Base-by-base conservation (phyloP, 1,284 basidiomycete genomes). In the Apiotrichum laibachii region DNA sequence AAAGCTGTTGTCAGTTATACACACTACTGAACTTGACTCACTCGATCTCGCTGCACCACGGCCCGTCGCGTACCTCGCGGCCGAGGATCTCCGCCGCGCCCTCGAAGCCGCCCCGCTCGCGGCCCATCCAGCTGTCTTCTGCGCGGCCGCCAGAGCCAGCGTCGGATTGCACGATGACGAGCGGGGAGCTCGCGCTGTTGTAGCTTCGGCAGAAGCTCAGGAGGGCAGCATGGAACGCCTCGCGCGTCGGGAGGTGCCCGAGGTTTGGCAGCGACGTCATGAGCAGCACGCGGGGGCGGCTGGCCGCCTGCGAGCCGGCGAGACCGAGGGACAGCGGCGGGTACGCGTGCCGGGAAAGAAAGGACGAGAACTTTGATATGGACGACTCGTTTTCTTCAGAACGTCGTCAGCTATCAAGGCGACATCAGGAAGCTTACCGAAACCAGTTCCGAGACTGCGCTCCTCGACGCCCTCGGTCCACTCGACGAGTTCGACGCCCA, bases 241-340 rank as follows among this genome's bases (percentile, higher is more conserved):
- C 77, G 62, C 88, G 87, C 0, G 90, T 94, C 3, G 82, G 79
- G 1, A 82, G 76, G 70, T 94, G 89, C 6, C 90, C 79, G 45
- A 98, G 83, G 71, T 98, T 97, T 0, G 95, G 95, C 4, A 98
- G 82, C 61, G 97, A 91, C 73, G 97, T 93, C 10, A 99, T 81
- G 9, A 99, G 84, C 52, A 99, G 84, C 6, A 95, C 70, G 2
- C 72, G 70, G 0, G 67, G 69, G 37, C 60, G 50, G 4, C 63
- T 35, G 5, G 56, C 18, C n/a, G 61, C n/a, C 16, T 57, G 43
- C 21, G 72, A 69, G 8, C 72, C 61, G 50, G 26, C 50, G 2
- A 75, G 69, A 56, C 87, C 84, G 19, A 90, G 73, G 31, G 81
- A 83, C 16, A 82, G 81, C 60, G 88, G 89, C 7, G 81, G 83